phyloP scores from a whole-genome alignment of 192 early-diverging fungal genomes.

The Coemansia sp. region DNA sequence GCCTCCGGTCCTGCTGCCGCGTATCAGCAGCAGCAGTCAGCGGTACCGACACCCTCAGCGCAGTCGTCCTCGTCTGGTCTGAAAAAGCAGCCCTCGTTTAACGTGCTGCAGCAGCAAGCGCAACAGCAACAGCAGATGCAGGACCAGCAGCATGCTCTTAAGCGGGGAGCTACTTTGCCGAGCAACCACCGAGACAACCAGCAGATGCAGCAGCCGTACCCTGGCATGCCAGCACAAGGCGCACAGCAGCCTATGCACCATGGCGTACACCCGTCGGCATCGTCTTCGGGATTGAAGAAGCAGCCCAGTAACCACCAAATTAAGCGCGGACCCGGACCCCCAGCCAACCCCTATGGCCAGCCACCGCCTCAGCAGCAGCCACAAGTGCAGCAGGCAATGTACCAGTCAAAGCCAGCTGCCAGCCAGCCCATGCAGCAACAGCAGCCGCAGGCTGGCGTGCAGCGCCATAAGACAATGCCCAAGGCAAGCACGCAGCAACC shows the following conservation, averaged over 20 bases:
- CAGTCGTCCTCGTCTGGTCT: slow-evolving; percentile 12
- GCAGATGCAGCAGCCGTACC: slow-evolving; percentile 31
- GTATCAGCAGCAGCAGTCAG: slow-evolving; percentile 28
- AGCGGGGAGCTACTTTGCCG: slow-evolving; percentile 47
- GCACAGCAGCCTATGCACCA: slow-evolving; percentile 4
- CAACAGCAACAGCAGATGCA: slow-evolving; percentile 39
- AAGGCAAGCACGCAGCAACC: slow-evolving; percentile 22
- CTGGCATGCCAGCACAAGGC: slow-evolving; percentile 11
- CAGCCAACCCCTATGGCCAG: slow-evolving; percentile 35
- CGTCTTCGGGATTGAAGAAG: slow-evolving; percentile 24
- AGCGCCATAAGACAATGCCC: slow-evolving; percentile 44
- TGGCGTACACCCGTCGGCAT: background rate
- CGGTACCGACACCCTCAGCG: background rate
- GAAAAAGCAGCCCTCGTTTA: slow-evolving; percentile 26
- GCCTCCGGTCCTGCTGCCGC: background rate
- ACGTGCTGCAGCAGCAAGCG: slow-evolving; percentile 24
- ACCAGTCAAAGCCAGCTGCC: slow-evolving; percentile 9
- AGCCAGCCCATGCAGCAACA: slow-evolving; percentile 20
- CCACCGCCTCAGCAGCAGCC: slow-evolving; percentile 25
- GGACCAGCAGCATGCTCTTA: slow-evolving; percentile 40
- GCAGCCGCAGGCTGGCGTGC: slow-evolving; percentile 28
- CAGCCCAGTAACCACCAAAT: slow-evolving; percentile 52
- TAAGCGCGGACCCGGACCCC: slow-evolving; percentile 28
- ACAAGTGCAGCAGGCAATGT: slow-evolving; percentile 19
- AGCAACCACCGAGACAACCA: slow-evolving; percentile 18